Evolutionary conservation across 768 basidiomycete species (phyloP).

Genomic region (Russula griseocarnosa): DNA sequence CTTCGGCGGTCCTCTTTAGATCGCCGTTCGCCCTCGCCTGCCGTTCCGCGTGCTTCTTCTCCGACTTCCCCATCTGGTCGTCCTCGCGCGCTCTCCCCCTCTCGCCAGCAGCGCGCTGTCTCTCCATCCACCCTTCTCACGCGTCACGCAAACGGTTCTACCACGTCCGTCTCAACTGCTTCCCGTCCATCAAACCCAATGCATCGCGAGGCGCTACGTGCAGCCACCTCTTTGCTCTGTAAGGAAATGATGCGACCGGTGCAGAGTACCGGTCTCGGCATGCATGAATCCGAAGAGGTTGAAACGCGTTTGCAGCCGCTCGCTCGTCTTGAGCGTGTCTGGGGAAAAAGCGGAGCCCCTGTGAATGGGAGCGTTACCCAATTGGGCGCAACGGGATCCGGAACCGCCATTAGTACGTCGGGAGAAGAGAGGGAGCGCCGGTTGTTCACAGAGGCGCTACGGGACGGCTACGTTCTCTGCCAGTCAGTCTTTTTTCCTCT

Average conservation of each 20-base stretch:
- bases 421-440: slow-evolving; percentile 75
- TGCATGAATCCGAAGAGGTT: slow-evolving; percentile 70
- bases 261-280: slow-evolving; percentile 47
- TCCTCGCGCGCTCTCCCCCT: slow-evolving; percentile 15
- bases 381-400: slow-evolving; percentile 27
- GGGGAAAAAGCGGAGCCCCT: slow-evolving; percentile 58
- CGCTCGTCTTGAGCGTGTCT: slow-evolving; percentile 66
- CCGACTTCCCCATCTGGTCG: slow-evolving; percentile 26
- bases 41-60: slow-evolving; percentile 28
- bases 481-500: slow-evolving; percentile 52
- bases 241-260: slow-evolving; percentile 63
- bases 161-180: slow-evolving; percentile 47
- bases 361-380: slow-evolving; percentile 43
- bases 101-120: slow-evolving; percentile 28
- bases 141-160: slow-evolving; percentile 56
- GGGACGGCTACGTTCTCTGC: slow-evolving; percentile 86
- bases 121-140: slow-evolving; percentile 41
- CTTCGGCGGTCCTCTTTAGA: slow-evolving; percentile 33
- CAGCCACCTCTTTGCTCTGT: slow-evolving; percentile 59
- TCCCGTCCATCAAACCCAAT: slow-evolving; percentile 46
- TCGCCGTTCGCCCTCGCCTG: slow-evolving; percentile 41
- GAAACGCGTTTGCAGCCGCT: slow-evolving; percentile 60
- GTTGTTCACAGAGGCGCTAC: slow-evolving; percentile 67
- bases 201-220: slow-evolving; percentile 63
- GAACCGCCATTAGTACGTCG: slow-evolving; percentile 40